Percentiles rank a stretch among this genome's conserved stretches.
These are phyloP conservation scores for Rhododendron williamsianum DNA, from an alignment of 148 eudicot species.

Conservation along the genomic window DNA sequence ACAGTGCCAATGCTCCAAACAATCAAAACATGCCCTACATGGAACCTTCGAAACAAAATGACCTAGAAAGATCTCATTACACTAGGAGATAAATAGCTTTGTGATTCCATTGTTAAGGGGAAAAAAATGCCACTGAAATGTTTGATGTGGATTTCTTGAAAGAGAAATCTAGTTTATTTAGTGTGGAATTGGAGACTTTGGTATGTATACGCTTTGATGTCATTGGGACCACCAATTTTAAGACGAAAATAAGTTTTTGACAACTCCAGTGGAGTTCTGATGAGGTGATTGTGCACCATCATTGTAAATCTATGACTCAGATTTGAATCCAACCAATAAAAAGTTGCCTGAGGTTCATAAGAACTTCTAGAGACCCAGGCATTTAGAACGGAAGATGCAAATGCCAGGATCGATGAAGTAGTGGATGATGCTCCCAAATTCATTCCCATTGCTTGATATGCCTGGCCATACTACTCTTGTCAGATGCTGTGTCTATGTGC, in stretches of 20 bases:
- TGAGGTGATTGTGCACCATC: background rate
- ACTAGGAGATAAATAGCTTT: background rate
- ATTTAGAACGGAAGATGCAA: background rate
- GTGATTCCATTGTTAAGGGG: background rate
- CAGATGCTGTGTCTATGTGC: background rate
- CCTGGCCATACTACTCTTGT: background rate
- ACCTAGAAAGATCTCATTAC: background rate
- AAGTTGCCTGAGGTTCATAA: background rate
- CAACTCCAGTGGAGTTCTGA: background rate
- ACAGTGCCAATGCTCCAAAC: background rate
- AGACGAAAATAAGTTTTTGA: background rate
- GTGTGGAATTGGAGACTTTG: background rate
- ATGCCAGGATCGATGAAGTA: background rate
- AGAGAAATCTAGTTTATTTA: background rate
- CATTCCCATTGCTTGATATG: background rate
- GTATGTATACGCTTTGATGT: background rate
- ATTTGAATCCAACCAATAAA: background rate
- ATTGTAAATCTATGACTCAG: background rate
- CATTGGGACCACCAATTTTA: background rate
- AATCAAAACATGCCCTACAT: background rate
- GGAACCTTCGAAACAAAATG: background rate
- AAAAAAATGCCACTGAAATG: background rate
- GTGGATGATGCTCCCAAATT: constrained; percentile 3
- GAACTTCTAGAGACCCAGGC: background rate
- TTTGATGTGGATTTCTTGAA: background rate